Evolutionary conservation across 129 eudicot species (phyloP).

Genomic region (Sambucus nigra): DNA sequence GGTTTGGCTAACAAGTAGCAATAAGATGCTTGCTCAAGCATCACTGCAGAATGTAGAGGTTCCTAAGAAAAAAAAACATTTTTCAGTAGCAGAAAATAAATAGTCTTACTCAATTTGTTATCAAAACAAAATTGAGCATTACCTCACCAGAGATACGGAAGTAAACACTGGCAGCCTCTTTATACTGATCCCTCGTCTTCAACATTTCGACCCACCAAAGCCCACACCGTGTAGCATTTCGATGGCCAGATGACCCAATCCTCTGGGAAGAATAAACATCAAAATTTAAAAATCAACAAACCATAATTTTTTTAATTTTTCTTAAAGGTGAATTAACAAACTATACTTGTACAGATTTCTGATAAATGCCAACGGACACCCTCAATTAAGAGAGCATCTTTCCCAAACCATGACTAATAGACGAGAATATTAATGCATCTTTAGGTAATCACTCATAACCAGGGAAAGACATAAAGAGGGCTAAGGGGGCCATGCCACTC

Average conservation of each 20-base stretch:
- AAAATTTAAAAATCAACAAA: constrained; percentile 8
- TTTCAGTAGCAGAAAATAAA: constrained; percentile 12
- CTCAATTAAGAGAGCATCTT: background rate
- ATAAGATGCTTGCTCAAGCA: constrained; percentile 99
- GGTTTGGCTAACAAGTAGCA: constrained; percentile 81
- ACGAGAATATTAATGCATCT: constrained; percentile 1
- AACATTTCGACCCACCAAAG: constrained; percentile 99
- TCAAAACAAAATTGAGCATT: constrained; percentile 40
- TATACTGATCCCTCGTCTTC: constrained; percentile 78
- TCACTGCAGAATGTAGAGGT: constrained; percentile 81
- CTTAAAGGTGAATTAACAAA: no score
- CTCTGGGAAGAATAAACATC: constrained; percentile 42
- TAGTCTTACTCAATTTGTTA: constrained; percentile 6
- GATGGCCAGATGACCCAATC: constrained; percentile 67
- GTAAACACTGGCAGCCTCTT: constrained; percentile 91
- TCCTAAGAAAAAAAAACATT: constrained; percentile 32
- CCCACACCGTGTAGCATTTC: constrained; percentile 87
- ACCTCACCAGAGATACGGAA: constrained; percentile 97
- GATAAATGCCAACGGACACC: constrained; percentile 1
- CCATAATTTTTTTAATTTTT: no score
- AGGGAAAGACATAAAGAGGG: no score
- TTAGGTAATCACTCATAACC: background rate
- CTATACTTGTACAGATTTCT: background rate
- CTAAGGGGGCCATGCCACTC: no score
- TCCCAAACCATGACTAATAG: no score